A percentile compares a stretch with the other conserved stretches of the same genome.
Evolutionary conservation across 177 flowering plant genomes (phyloP).

Genomic region (Vitis hybrid): DNA sequence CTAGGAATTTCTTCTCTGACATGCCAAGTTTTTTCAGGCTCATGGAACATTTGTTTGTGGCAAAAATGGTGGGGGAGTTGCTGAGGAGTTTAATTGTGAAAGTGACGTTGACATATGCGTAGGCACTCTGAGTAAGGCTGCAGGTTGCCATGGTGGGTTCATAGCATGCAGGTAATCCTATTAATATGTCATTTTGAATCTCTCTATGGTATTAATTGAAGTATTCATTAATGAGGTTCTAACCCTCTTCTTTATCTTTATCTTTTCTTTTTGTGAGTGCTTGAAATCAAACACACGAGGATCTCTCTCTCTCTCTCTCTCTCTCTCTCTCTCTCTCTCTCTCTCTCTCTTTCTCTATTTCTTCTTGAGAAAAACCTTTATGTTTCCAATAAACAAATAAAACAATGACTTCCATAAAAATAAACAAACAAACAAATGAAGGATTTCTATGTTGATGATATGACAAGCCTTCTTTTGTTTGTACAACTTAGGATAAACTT

Average conservation of each 20-base stretch:
- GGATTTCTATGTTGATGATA: neutral
- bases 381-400: too few relatives aligned
- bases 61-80: slow-evolving; percentile 91
- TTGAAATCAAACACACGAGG: too few relatives aligned
- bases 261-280: too few relatives aligned
- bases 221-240: too few relatives aligned
- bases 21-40: slow-evolving; percentile 46
- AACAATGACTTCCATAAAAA: too few relatives aligned
- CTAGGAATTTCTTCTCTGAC: neutral
- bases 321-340: too few relatives aligned
- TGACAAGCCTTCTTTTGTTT: neutral
- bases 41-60: slow-evolving; percentile 98
- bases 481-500: neutral
- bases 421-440: neutral
- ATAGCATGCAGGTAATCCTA: slow-evolving; percentile 85
- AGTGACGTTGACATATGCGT: slow-evolving; percentile 79
- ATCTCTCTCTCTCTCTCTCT: too few relatives aligned
- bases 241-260: too few relatives aligned
- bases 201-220: neutral
- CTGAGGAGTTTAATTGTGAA: slow-evolving; percentile 77
- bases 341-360: too few relatives aligned
- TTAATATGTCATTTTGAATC: neutral
- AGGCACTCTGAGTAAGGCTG: slow-evolving; percentile 95
- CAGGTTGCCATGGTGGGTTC: slow-evolving; percentile 94
- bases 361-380: too few relatives aligned